phyloP scores from a whole-genome alignment of 2,329 filamentous ascomycete species.

The Cladophialophora psammophila region DNA sequence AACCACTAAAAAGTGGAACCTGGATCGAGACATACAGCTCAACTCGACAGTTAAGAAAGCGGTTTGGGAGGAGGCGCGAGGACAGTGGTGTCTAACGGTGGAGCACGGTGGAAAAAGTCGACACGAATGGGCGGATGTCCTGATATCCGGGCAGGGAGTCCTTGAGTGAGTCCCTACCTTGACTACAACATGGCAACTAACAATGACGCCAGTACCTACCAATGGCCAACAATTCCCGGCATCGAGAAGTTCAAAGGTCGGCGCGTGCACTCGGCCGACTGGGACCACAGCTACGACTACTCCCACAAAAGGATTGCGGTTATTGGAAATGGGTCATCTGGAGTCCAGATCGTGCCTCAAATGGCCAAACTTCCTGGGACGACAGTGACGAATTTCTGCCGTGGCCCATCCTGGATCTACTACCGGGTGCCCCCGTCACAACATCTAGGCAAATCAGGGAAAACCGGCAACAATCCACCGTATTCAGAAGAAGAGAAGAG shows the following conservation, averaged over 20 bases:
- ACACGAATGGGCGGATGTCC: slow-evolving; percentile 45
- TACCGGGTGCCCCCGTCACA: slow-evolving; percentile 40
- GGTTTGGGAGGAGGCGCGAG: slow-evolving; percentile 48
- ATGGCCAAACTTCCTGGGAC: slow-evolving; percentile 33
- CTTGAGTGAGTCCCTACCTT: slow-evolving; percentile 35
- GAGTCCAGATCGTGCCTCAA: slow-evolving; percentile 43
- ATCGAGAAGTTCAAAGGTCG: slow-evolving; percentile 42
- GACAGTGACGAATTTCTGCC: slow-evolving; percentile 45
- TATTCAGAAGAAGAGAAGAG: slow-evolving; percentile 35
- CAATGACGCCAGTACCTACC: slow-evolving; percentile 9
- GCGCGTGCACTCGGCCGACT: slow-evolving; percentile 43
- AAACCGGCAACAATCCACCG: slow-evolving; percentile 32
- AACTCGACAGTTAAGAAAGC: slow-evolving; percentile 48
- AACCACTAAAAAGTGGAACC: slow-evolving; percentile 50
- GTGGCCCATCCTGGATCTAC: slow-evolving; percentile 44
- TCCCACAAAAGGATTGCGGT: slow-evolving; percentile 40
- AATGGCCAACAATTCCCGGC: slow-evolving; percentile 41
- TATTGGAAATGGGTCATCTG: slow-evolving; percentile 41
- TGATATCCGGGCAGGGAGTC: slow-evolving; percentile 46
- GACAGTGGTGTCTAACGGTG: slow-evolving; percentile 49
- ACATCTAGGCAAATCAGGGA: slow-evolving; percentile 33
- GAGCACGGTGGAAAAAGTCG: slow-evolving; percentile 40
- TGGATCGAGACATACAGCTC: slow-evolving; percentile 50
- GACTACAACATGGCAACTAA: background rate
- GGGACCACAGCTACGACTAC: slow-evolving; percentile 42